phyloP scores from a whole-genome alignment of 352 stramenopile species.

The Globisporangium viniferum region DNA sequence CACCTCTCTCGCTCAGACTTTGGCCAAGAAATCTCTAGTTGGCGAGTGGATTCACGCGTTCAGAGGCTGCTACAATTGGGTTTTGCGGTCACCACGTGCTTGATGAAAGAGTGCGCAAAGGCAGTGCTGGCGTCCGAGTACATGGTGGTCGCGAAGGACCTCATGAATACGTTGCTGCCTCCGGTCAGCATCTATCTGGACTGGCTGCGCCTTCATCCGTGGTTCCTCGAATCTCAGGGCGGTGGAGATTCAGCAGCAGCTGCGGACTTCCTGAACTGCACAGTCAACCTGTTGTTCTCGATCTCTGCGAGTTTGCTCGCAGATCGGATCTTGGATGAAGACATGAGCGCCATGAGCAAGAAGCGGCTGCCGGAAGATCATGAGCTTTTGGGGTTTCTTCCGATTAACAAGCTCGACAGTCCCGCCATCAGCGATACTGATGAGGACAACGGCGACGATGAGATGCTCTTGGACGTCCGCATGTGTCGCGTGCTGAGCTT shows the following conservation, averaged over 20 bases:
- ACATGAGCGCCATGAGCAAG: constrained; percentile 1
- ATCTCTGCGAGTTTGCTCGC: constrained; percentile 18
- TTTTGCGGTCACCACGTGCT: constrained; percentile 6
- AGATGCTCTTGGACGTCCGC: constrained; percentile 18
- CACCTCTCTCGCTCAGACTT: constrained; percentile 10
- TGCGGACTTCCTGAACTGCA: constrained; percentile 13
- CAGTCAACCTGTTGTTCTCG: constrained; percentile 11
- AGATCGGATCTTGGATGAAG: constrained; percentile 16
- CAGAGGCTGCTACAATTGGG: constrained; percentile 6
- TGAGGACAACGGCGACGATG: not conserved
- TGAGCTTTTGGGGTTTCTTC: constrained; percentile 41
- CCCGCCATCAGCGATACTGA: not conserved
- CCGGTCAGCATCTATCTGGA: constrained; percentile 35
- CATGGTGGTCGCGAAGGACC: constrained; percentile 11
- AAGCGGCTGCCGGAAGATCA: constrained; percentile 34
- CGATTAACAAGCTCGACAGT: constrained; percentile 8
- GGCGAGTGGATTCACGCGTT: not conserved
- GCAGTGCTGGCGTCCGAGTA: constrained; percentile 9
- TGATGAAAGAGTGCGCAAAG: constrained; percentile 19
- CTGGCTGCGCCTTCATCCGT: constrained; percentile 39
- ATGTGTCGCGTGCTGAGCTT: constrained; percentile 24
- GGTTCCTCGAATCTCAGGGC: constrained; percentile 15
- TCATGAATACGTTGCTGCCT: constrained; percentile 38
- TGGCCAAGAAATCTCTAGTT: not conserved
- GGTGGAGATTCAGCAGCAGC: not conserved